phyloP scores from a whole-genome alignment of 1,284 basidiomycete genomes.

The Ustilago loliicola region DNA sequence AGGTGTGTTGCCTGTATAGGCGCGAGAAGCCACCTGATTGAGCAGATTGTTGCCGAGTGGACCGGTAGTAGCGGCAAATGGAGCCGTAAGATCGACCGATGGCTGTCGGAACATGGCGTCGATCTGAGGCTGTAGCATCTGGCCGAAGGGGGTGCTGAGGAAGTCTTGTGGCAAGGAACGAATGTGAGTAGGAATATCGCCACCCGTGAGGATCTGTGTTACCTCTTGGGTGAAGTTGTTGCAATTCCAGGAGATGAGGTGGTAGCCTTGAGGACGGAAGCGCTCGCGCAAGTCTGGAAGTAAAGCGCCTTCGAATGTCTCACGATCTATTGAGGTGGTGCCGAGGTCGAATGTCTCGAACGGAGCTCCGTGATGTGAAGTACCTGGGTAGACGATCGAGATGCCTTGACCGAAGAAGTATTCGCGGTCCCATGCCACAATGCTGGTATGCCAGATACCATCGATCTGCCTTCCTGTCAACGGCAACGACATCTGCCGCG shows the following conservation, averaged over 20 bases:
- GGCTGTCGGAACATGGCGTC: conserved; percentile 73
- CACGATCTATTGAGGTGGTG: conserved; percentile 83
- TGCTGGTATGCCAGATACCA: conserved; percentile 78
- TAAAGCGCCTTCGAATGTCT: conserved; percentile 83
- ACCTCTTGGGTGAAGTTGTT: conserved; percentile 81
- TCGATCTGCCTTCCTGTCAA: conserved; percentile 77
- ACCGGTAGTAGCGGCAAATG: conserved; percentile 1
- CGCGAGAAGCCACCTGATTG: conserved; percentile 74
- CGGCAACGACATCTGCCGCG: conserved; percentile 80
- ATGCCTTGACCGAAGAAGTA: conserved; percentile 92
- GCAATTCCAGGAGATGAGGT: conserved; percentile 78
- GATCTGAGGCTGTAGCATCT: conserved; percentile 86
- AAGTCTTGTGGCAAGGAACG: conserved; percentile 79
- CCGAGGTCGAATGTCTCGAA: conserved; percentile 83
- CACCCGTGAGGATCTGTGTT: conserved; percentile 65
- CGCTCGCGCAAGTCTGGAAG: conserved; percentile 79
- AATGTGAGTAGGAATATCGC: conserved; percentile 66
- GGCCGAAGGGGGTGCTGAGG: conserved; percentile 88
- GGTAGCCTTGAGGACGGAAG: conserved; percentile 83
- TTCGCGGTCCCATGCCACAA: conserved; percentile 87
- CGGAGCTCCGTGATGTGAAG: conserved; percentile 78
- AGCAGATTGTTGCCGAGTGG: conserved; percentile 22
- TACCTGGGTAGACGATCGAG: conserved; percentile 73
- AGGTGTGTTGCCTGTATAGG: conserved; percentile 71
- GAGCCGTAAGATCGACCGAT: conserved; percentile 9